Percentiles rank a stretch among this genome's conserved stretches.
Conservation (phyloP, 1,139 yeast genomes). For the Scheffersomyces cryptocercus region DNA sequence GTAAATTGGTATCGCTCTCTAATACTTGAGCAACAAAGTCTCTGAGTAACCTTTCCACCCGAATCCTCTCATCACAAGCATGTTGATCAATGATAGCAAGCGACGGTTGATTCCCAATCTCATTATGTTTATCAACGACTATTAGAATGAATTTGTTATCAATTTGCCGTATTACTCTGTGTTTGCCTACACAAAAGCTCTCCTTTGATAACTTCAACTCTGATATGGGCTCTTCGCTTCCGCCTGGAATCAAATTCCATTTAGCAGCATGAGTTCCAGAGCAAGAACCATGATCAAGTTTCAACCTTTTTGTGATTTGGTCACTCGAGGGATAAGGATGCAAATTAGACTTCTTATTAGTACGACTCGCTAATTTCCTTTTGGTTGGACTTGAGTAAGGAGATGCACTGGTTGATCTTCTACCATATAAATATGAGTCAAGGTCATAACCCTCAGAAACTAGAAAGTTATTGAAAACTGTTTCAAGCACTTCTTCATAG, state of each 20-base stretch:
- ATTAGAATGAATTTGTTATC: slow-evolving; percentile 60
- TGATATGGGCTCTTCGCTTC: too few relatives aligned
- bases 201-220: too few relatives aligned
- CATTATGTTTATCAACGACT: too few relatives aligned
- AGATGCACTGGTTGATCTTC: too few relatives aligned
- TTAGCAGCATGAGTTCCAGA: too few relatives aligned
- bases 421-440: background rate
- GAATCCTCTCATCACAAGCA: slow-evolving; percentile 73
- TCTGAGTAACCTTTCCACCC: slow-evolving; percentile 48
- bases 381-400: too few relatives aligned
- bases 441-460: background rate
- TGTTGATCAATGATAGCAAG: slow-evolving; percentile 68
- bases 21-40: slow-evolving; percentile 25
- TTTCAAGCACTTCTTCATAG: background rate
- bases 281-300: too few relatives aligned
- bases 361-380: too few relatives aligned
- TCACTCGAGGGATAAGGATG: too few relatives aligned
- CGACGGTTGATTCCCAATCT: slow-evolving; percentile 3
- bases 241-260: too few relatives aligned
- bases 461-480: background rate
- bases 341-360: too few relatives aligned
- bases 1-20: slow-evolving; percentile 13
- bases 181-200: background rate
- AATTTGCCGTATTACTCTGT: slow-evolving; percentile 46
- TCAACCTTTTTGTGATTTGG: too few relatives aligned